A percentile compares a stretch with the other conserved stretches of the same genome.
Conservation (phyloP, 805 yeast genomes). For the Kodamaea kaohsiungensis region DNA sequence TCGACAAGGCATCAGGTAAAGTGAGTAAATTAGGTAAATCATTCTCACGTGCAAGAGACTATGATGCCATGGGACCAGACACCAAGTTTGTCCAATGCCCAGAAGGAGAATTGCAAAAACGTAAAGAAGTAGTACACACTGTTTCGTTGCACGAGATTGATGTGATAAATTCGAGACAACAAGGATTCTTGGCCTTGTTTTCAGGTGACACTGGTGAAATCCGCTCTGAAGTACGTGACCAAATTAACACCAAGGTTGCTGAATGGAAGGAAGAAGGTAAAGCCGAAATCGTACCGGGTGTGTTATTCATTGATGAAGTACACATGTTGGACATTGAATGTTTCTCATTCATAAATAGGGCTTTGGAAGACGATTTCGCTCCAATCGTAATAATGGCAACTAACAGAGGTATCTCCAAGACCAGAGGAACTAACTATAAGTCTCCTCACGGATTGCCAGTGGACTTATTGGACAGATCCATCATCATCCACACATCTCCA, state of each 20-base stretch:
- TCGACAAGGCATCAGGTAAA: slow-evolving; percentile 94
- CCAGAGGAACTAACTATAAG: slow-evolving; percentile 90
- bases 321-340: slow-evolving; percentile 98
- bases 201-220: slow-evolving; percentile 98
- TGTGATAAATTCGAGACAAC: slow-evolving; percentile 95
- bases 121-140: slow-evolving; percentile 94
- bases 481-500: slow-evolving; percentile 82
- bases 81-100: slow-evolving; percentile 98
- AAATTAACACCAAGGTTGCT: slow-evolving; percentile 93
- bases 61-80: slow-evolving; percentile 98
- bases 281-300: slow-evolving; percentile 98
- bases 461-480: slow-evolving; percentile 90
- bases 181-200: slow-evolving; percentile 93
- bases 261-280: slow-evolving; percentile 99
- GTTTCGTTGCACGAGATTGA: slow-evolving; percentile 98
- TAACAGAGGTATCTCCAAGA: slow-evolving; percentile 90
- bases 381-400: slow-evolving; percentile 99
- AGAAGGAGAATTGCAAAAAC: slow-evolving; percentile 95
- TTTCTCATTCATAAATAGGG: slow-evolving; percentile 92
- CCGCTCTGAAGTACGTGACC: slow-evolving; percentile 91
- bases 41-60: slow-evolving; percentile 93
- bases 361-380: slow-evolving; percentile 93
- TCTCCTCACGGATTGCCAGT: slow-evolving; percentile 98
- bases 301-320: slow-evolving; percentile 94
- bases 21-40: slow-evolving; percentile 94